Conservation (phyloP, 2,329 filamentous ascomycete species). For the Chrysosporium queenslandicum region DNA sequence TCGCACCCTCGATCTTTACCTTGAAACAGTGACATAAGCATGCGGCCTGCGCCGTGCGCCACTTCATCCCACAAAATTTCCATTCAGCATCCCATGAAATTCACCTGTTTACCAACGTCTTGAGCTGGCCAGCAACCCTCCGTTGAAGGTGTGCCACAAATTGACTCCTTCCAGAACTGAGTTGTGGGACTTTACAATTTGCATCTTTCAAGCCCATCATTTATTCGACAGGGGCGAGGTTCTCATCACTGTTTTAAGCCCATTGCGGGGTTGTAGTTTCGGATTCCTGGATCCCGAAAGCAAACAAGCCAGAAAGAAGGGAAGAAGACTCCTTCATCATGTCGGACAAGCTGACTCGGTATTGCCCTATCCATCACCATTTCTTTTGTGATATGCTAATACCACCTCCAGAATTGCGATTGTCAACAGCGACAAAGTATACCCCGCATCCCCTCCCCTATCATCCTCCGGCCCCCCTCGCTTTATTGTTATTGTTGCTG, state of each 20-base stretch:
- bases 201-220: background rate
- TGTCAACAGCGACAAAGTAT: constrained; percentile 94
- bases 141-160: background rate
- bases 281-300: background rate
- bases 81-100: background rate
- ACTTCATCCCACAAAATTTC: constrained; percentile 2
- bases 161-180: background rate
- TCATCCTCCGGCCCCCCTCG: constrained; percentile 13
- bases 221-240: background rate
- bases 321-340: constrained; percentile 43
- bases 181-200: too few relatives aligned
- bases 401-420: constrained; percentile 73
- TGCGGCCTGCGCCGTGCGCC: background rate
- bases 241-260: background rate
- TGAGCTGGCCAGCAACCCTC: background rate
- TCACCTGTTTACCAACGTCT: background rate
- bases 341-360: constrained; percentile 94
- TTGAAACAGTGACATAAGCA: constrained; percentile 2
- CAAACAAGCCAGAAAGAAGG: too few relatives aligned
- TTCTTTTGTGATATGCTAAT: background rate
- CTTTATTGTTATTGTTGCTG: background rate
- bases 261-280: background rate
- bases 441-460: constrained; percentile 34
- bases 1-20: too few relatives aligned
- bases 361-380: constrained; percentile 29